phyloP scores from a whole-genome alignment of 2,329 filamentous ascomycete genomes.

The Ceratocystis albifundus region DNA sequence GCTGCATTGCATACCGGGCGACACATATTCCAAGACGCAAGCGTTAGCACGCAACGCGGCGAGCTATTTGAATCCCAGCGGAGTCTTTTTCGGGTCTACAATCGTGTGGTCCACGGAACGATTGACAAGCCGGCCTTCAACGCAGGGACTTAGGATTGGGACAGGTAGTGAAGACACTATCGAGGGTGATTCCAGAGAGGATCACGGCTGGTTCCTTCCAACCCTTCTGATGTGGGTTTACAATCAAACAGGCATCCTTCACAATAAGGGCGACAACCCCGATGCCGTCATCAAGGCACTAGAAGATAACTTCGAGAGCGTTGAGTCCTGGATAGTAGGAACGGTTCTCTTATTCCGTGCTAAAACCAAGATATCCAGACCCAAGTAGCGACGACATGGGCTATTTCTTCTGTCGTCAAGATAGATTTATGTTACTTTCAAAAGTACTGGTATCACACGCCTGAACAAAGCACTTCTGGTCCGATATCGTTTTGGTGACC shows the following conservation, averaged over 20 bases:
- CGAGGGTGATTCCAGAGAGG: not conserved
- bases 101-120: conserved; percentile 24
- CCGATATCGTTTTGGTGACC: too few species aligned
- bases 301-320: conserved; percentile 31
- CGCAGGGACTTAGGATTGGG: conserved; percentile 17
- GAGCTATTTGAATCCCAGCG: conserved; percentile 24
- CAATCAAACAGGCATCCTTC: conserved; percentile 32
- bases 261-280: conserved; percentile 32
- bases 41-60: conserved; percentile 23
- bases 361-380: not conserved
- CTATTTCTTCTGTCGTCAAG: not conserved
- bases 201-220: conserved; percentile 14
- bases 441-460: too few species aligned
- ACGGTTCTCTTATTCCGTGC: conserved; percentile 31
- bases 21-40: conserved; percentile 1
- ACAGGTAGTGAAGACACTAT: not conserved
- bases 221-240: conserved; percentile 28
- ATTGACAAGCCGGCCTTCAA: not conserved
- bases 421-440: too few species aligned
- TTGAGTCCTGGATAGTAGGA: conserved; percentile 33
- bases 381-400: not conserved
- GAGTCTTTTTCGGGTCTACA: conserved; percentile 27
- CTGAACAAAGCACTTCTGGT: too few species aligned
- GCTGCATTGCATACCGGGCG: conserved; percentile 21
- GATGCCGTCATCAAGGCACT: conserved; percentile 31